A percentile compares a stretch with the other conserved stretches of the same genome.
Evolutionary conservation across 345 rosid species (phyloP).

Genomic region (Populus alba): DNA sequence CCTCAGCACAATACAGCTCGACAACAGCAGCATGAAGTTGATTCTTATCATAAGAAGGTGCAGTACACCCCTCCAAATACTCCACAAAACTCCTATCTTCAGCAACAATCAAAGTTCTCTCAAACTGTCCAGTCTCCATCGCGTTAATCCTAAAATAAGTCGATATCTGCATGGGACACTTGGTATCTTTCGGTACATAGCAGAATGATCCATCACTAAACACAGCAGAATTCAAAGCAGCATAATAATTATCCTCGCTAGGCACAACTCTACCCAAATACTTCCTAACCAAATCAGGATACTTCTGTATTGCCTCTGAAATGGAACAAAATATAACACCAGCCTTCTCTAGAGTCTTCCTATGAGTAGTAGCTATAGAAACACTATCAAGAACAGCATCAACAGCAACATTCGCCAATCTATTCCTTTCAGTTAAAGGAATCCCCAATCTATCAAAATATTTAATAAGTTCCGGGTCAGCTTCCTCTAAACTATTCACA

Average conservation of each 20-base stretch:
- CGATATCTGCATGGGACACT: conserved; percentile 87
- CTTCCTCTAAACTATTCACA: conserved; percentile 81
- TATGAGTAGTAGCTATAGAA: conserved; percentile 81
- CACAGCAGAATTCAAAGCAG: conserved; percentile 81
- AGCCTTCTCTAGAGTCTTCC: conserved; percentile 62
- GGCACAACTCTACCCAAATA: conserved; percentile 88
- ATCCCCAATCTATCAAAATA: conserved; percentile 74
- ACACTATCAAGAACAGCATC: conserved; percentile 94
- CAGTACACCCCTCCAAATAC: conserved; percentile 94
- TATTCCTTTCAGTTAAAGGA: conserved; percentile 69
- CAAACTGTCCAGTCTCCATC: conserved; percentile 90
- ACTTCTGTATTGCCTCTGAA: conserved; percentile 75
- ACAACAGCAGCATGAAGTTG: conserved; percentile 98
- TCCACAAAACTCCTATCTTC: conserved; percentile 89
- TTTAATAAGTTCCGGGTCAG: conserved; percentile 69
- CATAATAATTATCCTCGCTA: conserved; percentile 78
- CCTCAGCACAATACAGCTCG: conserved; percentile 75
- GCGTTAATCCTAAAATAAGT: conserved; percentile 90
- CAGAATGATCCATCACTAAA: conserved; percentile 92
- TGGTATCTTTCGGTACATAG: conserved; percentile 75
- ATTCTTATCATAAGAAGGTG: conserved; percentile 81
- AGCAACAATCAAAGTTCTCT: conserved; percentile 95
- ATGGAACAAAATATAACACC: conserved; percentile 91
- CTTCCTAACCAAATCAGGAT: conserved; percentile 76
- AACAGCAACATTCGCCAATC: conserved; percentile 84